These are phyloP conservation scores for Mariannaea elegans DNA, from an alignment of 2,329 filamentous ascomycete species.

Conservation along the genomic window DNA sequence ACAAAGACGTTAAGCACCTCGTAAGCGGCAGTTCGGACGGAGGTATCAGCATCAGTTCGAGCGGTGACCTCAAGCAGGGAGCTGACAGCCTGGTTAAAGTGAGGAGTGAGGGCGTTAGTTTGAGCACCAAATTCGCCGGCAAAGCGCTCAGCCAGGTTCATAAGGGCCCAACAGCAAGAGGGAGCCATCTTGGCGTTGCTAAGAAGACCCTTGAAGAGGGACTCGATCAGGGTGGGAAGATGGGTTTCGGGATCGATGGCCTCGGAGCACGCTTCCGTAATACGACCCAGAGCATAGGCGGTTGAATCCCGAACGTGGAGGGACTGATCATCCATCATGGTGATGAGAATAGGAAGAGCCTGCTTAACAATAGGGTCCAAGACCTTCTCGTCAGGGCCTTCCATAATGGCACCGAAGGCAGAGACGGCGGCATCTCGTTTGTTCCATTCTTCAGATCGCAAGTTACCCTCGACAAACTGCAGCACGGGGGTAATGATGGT, in stretches of 20 bases:
- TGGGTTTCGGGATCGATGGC: slow-evolving; percentile 88
- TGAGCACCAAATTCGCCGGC: slow-evolving; percentile 81
- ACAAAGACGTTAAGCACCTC: slow-evolving; percentile 97
- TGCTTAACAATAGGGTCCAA: slow-evolving; percentile 96
- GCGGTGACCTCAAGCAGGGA: slow-evolving; percentile 88
- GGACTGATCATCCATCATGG: slow-evolving; percentile 88
- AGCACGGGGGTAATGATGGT: slow-evolving; percentile 88
- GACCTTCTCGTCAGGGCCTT: slow-evolving; percentile 92
- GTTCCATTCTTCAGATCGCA: slow-evolving; percentile 93
- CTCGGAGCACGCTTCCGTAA: slow-evolving; percentile 92
- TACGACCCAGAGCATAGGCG: slow-evolving; percentile 93
- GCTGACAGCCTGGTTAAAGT: slow-evolving; percentile 92
- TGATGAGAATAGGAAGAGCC: slow-evolving; percentile 88
- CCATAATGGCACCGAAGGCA: slow-evolving; percentile 98
- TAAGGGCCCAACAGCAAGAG: slow-evolving; percentile 98
- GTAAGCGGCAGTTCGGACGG: slow-evolving; percentile 93
- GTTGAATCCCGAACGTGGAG: slow-evolving; percentile 95
- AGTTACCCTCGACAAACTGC: slow-evolving; percentile 88
- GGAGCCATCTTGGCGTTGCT: slow-evolving; percentile 96
- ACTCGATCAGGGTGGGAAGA: slow-evolving; percentile 84
- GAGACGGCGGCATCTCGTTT: slow-evolving; percentile 94
- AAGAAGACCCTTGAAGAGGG: slow-evolving; percentile 88
- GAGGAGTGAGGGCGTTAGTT: slow-evolving; percentile 84
- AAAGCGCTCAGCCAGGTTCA: slow-evolving; percentile 97
- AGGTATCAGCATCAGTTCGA: slow-evolving; percentile 81